Conservation (phyloP, 208 protist species). For the Trypanosomatidae sp. region DNA sequence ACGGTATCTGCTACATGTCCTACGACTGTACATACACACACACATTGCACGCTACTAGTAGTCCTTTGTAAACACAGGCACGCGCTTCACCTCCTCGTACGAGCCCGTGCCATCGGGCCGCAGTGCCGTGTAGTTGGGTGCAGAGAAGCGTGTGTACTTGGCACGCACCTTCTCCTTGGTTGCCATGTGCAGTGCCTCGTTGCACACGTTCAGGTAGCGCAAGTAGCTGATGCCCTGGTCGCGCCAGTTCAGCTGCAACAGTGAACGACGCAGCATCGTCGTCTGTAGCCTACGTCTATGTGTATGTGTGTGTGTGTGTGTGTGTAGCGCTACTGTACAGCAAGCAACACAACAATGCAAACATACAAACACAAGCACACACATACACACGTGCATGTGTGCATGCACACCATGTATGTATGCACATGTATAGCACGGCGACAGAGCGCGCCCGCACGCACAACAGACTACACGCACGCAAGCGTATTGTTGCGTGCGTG, state of each 20-base stretch:
- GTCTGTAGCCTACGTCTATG: slow-evolving; percentile 1
- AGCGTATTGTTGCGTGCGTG: too few species aligned
- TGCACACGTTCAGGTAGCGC: slow-evolving; percentile 85
- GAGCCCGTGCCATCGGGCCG: slow-evolving; percentile 46
- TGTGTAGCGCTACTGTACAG: not conserved
- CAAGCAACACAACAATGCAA: too few species aligned
- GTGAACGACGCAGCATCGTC: slow-evolving; percentile 61
- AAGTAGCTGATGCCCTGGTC: slow-evolving; percentile 86
- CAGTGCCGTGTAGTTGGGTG: slow-evolving; percentile 48
- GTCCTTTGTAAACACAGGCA: slow-evolving; percentile 52
- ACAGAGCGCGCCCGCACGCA: too few species aligned
- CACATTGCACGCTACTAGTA: slow-evolving; percentile 30
- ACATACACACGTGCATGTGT: too few species aligned
- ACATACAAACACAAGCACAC: too few species aligned
- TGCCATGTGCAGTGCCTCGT: slow-evolving; percentile 71
- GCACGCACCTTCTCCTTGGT: slow-evolving; percentile 35
- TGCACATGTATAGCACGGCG: too few species aligned
- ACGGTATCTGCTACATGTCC: not conserved
- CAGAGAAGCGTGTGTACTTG: slow-evolving; percentile 65
- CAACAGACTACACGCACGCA: too few species aligned
- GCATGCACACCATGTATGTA: too few species aligned
- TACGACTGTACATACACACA: slow-evolving; percentile 1
- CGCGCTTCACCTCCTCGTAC: slow-evolving; percentile 49
- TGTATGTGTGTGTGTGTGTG: not conserved
- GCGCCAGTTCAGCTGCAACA: slow-evolving; percentile 49